A percentile compares a stretch with the other conserved stretches of the same genome.
Evolutionary conservation across 768 basidiomycete genomes (phyloP).

Genomic region (Suillus bovinus): DNA sequence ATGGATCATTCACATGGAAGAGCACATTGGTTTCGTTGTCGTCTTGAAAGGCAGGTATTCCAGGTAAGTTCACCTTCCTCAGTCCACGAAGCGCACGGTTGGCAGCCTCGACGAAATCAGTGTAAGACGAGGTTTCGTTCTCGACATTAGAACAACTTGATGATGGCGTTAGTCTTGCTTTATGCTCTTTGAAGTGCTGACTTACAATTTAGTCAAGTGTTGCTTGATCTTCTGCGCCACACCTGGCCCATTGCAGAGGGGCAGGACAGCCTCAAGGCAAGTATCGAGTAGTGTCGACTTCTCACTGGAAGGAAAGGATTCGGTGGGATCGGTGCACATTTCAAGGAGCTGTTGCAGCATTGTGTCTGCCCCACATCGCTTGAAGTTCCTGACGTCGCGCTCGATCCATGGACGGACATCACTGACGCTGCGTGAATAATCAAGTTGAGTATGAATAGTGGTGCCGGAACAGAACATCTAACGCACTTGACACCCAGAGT

Average conservation of each 20-base stretch:
- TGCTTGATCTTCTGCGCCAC: not conserved
- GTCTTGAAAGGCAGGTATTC: not conserved
- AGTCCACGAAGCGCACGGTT: not conserved
- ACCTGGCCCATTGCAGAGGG: not conserved
- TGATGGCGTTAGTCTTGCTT: not conserved
- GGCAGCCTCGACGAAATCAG: not conserved
- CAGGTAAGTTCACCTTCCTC: not conserved
- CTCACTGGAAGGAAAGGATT: not conserved
- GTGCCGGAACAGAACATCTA: not conserved
- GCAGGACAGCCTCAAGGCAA: slow-evolving; percentile 1
- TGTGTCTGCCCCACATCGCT: not conserved
- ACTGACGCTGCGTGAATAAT: not conserved
- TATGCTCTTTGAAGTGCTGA: not conserved
- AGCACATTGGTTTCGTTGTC: not conserved
- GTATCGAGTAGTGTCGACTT: not conserved
- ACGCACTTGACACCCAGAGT: not conserved
- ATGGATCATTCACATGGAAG: slow-evolving; percentile 5
- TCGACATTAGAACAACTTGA: not conserved
- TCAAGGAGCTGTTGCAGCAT: slow-evolving; percentile 4
- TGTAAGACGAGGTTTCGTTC: not conserved
- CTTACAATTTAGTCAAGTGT: not conserved
- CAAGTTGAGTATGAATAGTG: not conserved
- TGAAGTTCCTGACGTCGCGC: not conserved
- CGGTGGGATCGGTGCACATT: not conserved
- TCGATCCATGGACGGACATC: slow-evolving; percentile 1